Conservation (phyloP, 2,329 filamentous ascomycete genomes). For the Clonostachys solani region DNA sequence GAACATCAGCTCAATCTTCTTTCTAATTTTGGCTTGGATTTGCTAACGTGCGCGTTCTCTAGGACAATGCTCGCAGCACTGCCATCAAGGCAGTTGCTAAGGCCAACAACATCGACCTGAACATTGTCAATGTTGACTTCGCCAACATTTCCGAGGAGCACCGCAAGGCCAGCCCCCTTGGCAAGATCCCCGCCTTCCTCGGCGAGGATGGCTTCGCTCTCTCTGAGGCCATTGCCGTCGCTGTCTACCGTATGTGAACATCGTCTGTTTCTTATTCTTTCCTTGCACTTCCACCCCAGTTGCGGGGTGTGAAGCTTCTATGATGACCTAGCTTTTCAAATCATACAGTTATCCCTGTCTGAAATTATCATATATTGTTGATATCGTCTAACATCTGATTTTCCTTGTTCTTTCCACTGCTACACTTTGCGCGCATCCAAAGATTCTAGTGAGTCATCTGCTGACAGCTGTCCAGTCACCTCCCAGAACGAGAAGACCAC, state of each 20-base stretch:
- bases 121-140: slow-evolving; percentile 70
- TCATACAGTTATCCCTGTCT: slow-evolving; percentile 99
- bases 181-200: slow-evolving; percentile 90
- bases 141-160: slow-evolving; percentile 69
- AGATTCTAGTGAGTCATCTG: slow-evolving; percentile 3
- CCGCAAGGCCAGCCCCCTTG: slow-evolving; percentile 78
- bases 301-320: slow-evolving; percentile 10
- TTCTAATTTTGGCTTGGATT: slow-evolving; percentile 8
- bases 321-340: slow-evolving; percentile 68
- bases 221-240: slow-evolving; percentile 88
- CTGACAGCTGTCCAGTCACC: slow-evolving; percentile 63
- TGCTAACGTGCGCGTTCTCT: slow-evolving; percentile 18
- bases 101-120: slow-evolving; percentile 92
- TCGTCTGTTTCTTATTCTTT: slow-evolving; percentile 3
- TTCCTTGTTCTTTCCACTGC: slow-evolving; percentile 23
- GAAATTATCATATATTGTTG: slow-evolving; percentile 62
- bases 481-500: slow-evolving; percentile 99
- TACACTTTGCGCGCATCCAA: slow-evolving; percentile 8
- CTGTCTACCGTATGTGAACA: slow-evolving; percentile 84
- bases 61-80: slow-evolving; percentile 88
- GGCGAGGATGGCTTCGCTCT: slow-evolving; percentile 88
- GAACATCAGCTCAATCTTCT: slow-evolving; percentile 8
- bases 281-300: slow-evolving; percentile 7
- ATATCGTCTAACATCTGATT: slow-evolving; percentile 84
- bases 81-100: slow-evolving; percentile 91